A percentile compares a stretch with the other conserved stretches of the same genome.
phyloP scores from a whole-genome alignment of 768 basidiomycete genomes.

The Gautieria morchelliformis region DNA sequence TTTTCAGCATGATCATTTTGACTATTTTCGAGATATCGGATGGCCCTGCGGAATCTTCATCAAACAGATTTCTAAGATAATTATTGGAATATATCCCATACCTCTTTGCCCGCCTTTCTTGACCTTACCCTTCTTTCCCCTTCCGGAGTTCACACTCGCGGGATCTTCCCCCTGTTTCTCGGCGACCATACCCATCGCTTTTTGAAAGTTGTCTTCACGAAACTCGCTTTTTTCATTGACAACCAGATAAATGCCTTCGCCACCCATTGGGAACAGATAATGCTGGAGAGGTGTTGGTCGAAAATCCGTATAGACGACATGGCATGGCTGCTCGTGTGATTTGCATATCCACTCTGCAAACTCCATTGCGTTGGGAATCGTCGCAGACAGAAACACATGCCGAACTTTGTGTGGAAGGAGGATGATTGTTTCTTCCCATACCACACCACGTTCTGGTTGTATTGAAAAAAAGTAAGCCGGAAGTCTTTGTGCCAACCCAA shows the following conservation, averaged over 20 bases:
- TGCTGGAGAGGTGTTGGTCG: constrained; percentile 97
- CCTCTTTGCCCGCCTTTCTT: constrained; percentile 96
- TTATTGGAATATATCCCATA: constrained; percentile 17
- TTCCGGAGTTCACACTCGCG: constrained; percentile 75
- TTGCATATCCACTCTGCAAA: constrained; percentile 99
- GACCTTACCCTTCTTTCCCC: constrained; percentile 84
- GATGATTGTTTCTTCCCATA: constrained; percentile 99
- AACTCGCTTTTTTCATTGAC: constrained; percentile 99
- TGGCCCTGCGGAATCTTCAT: constrained; percentile 37
- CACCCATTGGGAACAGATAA: constrained; percentile 94
- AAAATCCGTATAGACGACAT: constrained; percentile 99
- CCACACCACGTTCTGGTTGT: constrained; percentile 79
- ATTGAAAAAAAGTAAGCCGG: neutral
- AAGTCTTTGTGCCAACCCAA: neutral
- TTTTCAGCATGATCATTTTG: constrained; percentile 96
- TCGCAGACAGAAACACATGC: constrained; percentile 98
- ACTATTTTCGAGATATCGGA: constrained; percentile 97
- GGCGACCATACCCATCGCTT: constrained; percentile 92
- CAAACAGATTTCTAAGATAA: neutral
- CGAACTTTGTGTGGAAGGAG: constrained; percentile 92
- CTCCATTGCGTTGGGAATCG: constrained; percentile 98
- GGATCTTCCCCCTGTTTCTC: constrained; percentile 85
- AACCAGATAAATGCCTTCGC: constrained; percentile 94
- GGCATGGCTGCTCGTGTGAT: constrained; percentile 95
- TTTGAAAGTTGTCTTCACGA: constrained; percentile 93